Percentiles rank a stretch among this genome's conserved stretches.
phyloP scores from a whole-genome alignment of 345 rosid genomes.

The Citrus australasica region DNA sequence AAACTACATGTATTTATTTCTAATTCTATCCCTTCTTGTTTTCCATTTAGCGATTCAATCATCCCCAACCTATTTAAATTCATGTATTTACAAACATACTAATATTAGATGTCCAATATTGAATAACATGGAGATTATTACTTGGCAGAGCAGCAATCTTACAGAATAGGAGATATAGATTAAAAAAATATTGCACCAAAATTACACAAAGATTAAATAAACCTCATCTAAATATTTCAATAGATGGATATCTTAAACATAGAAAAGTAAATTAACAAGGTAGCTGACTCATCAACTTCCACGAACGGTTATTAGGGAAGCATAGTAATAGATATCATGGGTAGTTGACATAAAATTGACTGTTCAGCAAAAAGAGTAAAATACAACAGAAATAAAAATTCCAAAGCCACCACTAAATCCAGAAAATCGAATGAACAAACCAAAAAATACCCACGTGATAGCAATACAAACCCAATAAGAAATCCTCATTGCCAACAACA shows the following conservation, averaged over 20 bases:
- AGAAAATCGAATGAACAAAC: background rate
- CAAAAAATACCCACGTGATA: background rate
- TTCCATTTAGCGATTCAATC: background rate
- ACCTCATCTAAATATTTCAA: background rate
- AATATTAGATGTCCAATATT: background rate
- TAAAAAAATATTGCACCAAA: background rate
- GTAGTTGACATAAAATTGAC: background rate
- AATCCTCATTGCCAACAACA: background rate
- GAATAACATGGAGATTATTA: no score
- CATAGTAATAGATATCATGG: background rate
- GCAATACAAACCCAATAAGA: no score
- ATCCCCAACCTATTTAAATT: background rate
- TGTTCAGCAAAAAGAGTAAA: background rate
- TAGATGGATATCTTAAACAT: background rate
- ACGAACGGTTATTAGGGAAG: background rate
- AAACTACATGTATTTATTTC: background rate
- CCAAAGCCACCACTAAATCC: background rate
- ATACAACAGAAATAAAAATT: background rate
- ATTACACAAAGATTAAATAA: background rate
- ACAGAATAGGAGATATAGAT: no score
- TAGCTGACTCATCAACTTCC: background rate
- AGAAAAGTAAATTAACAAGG: background rate
- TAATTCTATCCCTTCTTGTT: no score
- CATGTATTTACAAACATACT: background rate
- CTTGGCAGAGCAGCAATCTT: background rate